Base-by-base conservation (phyloP, 2,329 filamentous ascomycete species). In the Gaeumannomyces sp. region DNA sequence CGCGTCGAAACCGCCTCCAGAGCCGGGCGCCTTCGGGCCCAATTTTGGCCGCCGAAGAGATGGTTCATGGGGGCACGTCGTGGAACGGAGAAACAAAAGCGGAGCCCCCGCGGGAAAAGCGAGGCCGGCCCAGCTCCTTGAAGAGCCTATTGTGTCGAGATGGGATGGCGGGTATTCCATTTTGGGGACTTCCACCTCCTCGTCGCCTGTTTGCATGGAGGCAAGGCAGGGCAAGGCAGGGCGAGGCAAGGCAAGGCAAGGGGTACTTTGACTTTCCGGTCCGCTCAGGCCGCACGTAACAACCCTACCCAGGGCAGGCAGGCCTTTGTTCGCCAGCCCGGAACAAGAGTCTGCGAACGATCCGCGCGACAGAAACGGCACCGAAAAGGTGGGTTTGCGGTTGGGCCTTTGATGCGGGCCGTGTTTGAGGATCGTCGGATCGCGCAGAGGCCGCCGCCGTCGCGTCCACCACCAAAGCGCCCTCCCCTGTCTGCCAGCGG, bases 391-490 rank as follows among this genome's bases (percentile, higher is more conserved):
- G 45, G 45, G 45, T 11, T 62, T 53, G 25, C 38, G 27, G 59
- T 35, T 35, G 27, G 16, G 28, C 29, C 22, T 62, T 31, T 64
- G 62, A 64, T 27, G 62, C 62, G 31, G 19, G 62, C 57, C 22
- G 45, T 25, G 62, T 64, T 58, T 64, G 31, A 50, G 35, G 35
- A 31, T 64, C 57, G 62, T 64, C 62, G 53, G 62, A 64, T 60
- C 59, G 31, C 31, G 5, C 31, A 60, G 19, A 8, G 28, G 27
- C 28, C 61, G 38, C 45, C 19, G 45, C 45, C 22, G 45, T n/a
- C 22, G 45, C 19, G 16, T 6, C 38, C 38, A 45, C 38, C n/a
- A n/a, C 16, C 38, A 35, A 14, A 6, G 33, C 35, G 13, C 13
- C n/a, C 11, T 5, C 19, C 45, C 45, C 22, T 50, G 45, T n/a